Conservation (phyloP, 2,329 filamentous ascomycete genomes). For the Colletotrichum paranaense region DNA sequence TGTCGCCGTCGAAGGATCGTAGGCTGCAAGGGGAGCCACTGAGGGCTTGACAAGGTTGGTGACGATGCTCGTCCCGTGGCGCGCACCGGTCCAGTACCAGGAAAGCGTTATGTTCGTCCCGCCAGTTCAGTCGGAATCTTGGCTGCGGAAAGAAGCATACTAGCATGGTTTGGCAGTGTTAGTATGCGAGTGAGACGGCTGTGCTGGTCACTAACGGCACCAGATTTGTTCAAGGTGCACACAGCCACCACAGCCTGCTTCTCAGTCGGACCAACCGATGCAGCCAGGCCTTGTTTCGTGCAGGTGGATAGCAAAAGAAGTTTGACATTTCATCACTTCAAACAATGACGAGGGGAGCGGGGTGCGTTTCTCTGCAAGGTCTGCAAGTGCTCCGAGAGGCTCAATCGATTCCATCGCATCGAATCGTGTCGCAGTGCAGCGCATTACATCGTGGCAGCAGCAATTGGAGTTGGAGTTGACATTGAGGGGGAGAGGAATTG, state of each 20-base stretch:
- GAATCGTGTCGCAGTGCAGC: not conserved
- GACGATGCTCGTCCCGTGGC: not conserved
- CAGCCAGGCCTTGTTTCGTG: conserved; percentile 16
- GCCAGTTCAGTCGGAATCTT: not conserved
- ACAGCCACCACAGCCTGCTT: conserved; percentile 29
- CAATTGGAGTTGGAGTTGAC: too few species aligned
- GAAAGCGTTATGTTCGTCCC: not conserved
- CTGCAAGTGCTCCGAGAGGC: not conserved
- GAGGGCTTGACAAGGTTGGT: not conserved
- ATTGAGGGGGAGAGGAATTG: not conserved
- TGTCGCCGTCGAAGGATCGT: conserved; percentile 17
- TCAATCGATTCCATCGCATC: not conserved
- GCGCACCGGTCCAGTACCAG: not conserved
- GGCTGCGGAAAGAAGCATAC: not conserved
- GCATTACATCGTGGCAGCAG: not conserved
- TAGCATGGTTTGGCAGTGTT: conserved; percentile 3
- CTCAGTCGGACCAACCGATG: conserved; percentile 23
- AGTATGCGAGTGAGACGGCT: conserved; percentile 14
- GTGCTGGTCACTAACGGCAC: conserved; percentile 16
- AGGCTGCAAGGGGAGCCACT: conserved; percentile 29
- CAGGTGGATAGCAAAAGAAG: conserved; percentile 14
- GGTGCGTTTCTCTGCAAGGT: conserved; percentile 7
- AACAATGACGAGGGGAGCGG: conserved; percentile 9
- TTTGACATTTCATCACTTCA: conserved; percentile 14
- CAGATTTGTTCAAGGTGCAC: not conserved